Evolutionary conservation across 495 filamentous ascomycete genomes (phyloP).

Genomic region (Pseudotulostoma volvatum): DNA sequence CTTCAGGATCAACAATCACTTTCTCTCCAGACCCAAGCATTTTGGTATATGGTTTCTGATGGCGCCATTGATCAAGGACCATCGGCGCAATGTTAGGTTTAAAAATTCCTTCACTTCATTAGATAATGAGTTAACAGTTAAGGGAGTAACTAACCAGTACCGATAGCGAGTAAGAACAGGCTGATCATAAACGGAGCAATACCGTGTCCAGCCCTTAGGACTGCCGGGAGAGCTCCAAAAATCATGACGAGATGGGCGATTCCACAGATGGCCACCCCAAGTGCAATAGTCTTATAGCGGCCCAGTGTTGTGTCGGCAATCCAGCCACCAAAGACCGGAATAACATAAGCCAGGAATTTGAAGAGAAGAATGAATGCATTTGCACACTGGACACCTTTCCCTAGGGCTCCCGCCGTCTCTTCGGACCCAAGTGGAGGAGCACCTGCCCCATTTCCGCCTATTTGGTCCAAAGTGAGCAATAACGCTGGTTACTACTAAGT

Average conservation of each 20-base stretch:
- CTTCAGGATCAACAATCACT: slow-evolving; percentile 57
- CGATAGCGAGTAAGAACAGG: slow-evolving; percentile 31
- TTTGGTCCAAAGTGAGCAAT: too few relatives aligned
- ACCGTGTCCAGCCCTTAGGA: slow-evolving; percentile 30
- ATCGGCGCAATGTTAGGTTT: slow-evolving; percentile 38
- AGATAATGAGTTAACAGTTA: not conserved
- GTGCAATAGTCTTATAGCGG: slow-evolving; percentile 49
- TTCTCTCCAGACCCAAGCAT: slow-evolving; percentile 47
- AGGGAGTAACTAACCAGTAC: slow-evolving; percentile 45
- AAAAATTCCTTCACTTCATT: not conserved
- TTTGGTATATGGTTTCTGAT: slow-evolving; percentile 39
- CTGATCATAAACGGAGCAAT: slow-evolving; percentile 33
- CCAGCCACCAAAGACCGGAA: slow-evolving; percentile 41
- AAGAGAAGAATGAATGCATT: slow-evolving; percentile 21
- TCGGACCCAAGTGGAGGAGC: not conserved
- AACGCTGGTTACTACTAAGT: too few relatives aligned
- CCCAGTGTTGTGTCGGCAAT: slow-evolving; percentile 51
- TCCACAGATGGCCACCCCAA: slow-evolving; percentile 35
- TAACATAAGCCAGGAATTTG: slow-evolving; percentile 15
- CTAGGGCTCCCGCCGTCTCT: not conserved
- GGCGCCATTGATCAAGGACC: slow-evolving; percentile 60
- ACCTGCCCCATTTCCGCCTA: too few relatives aligned
- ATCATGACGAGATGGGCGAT: slow-evolving; percentile 33
- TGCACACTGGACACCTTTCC: not conserved
- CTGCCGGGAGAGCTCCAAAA: slow-evolving; percentile 29